Percentiles rank a stretch among this genome's conserved stretches.
These are phyloP conservation scores for Podaxis pistillaris DNA, from an alignment of 768 basidiomycete species.

Conservation along the genomic window DNA sequence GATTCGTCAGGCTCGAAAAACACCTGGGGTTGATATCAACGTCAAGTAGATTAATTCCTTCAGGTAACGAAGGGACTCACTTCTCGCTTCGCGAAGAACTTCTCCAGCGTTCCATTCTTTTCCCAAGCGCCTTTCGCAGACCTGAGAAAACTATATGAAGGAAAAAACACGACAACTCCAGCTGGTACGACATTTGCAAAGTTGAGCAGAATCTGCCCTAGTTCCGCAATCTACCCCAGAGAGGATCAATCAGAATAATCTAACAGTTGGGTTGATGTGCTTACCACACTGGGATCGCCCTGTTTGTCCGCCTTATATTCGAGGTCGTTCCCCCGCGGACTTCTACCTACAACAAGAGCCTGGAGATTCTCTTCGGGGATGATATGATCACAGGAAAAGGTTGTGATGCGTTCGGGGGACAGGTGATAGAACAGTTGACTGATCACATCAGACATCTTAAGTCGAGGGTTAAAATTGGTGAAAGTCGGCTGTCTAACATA, in stretches of 20 bases:
- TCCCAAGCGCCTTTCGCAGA: constrained; percentile 66
- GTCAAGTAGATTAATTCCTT: background rate
- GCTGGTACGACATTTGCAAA: constrained; percentile 75
- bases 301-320: constrained; percentile 83
- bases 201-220: constrained; percentile 84
- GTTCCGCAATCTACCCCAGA: constrained; percentile 63
- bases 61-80: constrained; percentile 33
- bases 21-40: constrained; percentile 43
- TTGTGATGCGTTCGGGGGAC: constrained; percentile 58
- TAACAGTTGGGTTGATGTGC: constrained; percentile 22
- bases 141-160: constrained; percentile 84
- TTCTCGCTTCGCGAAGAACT: constrained; percentile 71
- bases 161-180: constrained; percentile 93
- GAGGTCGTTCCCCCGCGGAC: constrained; percentile 71
- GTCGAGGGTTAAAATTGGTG: background rate
- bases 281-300: constrained; percentile 59
- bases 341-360: constrained; percentile 69
- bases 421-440: constrained; percentile 77
- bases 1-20: constrained; percentile 85
- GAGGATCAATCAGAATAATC: constrained; percentile 4
- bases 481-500: constrained; percentile 4
- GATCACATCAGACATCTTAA: constrained; percentile 83
- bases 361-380: constrained; percentile 79
- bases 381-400: constrained; percentile 91
- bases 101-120: constrained; percentile 56